These are phyloP conservation scores for Aspergillus tamarii DNA, from an alignment of 2,329 filamentous ascomycete genomes.

Conservation along the genomic window DNA sequence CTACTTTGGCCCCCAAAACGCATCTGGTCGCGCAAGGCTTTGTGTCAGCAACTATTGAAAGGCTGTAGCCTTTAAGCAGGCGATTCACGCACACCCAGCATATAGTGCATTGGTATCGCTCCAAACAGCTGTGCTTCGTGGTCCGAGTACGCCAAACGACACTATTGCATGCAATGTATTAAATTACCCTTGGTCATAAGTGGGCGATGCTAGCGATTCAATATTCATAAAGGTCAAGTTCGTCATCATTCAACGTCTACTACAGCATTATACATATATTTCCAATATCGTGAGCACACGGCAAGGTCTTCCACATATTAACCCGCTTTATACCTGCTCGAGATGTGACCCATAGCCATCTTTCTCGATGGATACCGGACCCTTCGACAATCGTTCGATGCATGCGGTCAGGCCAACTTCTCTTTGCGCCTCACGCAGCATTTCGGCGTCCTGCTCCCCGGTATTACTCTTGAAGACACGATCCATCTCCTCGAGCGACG, in stretches of 20 bases:
- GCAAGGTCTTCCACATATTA: background rate
- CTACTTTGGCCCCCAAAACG: background rate
- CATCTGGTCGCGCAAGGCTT: background rate
- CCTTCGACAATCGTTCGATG: constrained; percentile 17
- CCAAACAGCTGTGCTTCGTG: too few species aligned
- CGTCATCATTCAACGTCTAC: background rate
- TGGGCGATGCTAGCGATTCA: background rate
- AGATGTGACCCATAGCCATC: constrained; percentile 4
- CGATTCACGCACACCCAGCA: too few species aligned
- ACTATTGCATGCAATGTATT: background rate
- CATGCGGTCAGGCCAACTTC: constrained; percentile 29
- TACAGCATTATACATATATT: background rate
- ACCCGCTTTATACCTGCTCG: constrained; percentile 5
- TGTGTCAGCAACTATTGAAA: background rate
- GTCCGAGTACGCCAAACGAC: background rate
- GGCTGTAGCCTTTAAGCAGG: background rate
- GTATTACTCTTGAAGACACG: constrained; percentile 36
- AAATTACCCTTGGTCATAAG: background rate
- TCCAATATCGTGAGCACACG: background rate
- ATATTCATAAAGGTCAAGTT: background rate
- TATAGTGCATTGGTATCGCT: background rate
- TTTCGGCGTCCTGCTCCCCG: constrained; percentile 29
- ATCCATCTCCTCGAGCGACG: constrained; percentile 59
- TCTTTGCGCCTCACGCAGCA: constrained; percentile 28
- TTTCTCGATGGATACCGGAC: background rate